Evolutionary conservation across 2,329 filamentous ascomycete genomes (phyloP), one percentile per base, ranked within the genome.

Genomic region (Diaporthe citrichinensis): DNA sequence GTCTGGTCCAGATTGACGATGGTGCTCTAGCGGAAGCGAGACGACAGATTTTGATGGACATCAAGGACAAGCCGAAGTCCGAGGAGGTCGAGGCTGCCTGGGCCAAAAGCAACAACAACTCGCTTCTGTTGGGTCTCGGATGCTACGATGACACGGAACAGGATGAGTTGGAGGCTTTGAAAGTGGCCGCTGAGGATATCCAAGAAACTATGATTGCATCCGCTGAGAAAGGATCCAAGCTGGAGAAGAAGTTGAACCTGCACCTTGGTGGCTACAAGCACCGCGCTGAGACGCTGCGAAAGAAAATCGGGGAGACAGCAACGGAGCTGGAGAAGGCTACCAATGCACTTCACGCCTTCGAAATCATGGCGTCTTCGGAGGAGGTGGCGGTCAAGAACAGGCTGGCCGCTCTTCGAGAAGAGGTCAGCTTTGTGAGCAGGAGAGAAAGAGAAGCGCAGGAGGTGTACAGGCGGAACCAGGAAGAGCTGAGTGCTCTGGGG

Each of bases 361-460:
- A 90, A 79, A 94, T 93, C 8, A 87, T 98, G 76, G 92, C 94
- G 78, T 91, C 94, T 53, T 94, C 92, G 0, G 97, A 99, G 83
- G 92, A 96, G 77, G 92, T 92, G 7, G 94, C 94, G 0, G 89
- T 98, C 75, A 87, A 88, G 61, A 89, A 92, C 73, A 89, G 97
- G 41, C 86, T 98, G 71, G 94, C 94, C 78, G 88, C 89, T 15
- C 85, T 98, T 74, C 91, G 95, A 69, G 93, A 94, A n/a, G 95
- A 98, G 83, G 95, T 98, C 31, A 90, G 88, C 9, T 94, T 94
- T 79, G 90, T 98, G 14, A 94, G 92, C 79, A 91, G 91, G 79
- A 89, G 96, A 77, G 96, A 98, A 86, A 89, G 96, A 75, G 95
- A 98, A 85, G 95, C 95, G 9, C 97, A 99, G 85, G 95, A 98